phyloP scores from a whole-genome alignment of 1,284 basidiomycete genomes.

The Hortiboletus rubellus region DNA sequence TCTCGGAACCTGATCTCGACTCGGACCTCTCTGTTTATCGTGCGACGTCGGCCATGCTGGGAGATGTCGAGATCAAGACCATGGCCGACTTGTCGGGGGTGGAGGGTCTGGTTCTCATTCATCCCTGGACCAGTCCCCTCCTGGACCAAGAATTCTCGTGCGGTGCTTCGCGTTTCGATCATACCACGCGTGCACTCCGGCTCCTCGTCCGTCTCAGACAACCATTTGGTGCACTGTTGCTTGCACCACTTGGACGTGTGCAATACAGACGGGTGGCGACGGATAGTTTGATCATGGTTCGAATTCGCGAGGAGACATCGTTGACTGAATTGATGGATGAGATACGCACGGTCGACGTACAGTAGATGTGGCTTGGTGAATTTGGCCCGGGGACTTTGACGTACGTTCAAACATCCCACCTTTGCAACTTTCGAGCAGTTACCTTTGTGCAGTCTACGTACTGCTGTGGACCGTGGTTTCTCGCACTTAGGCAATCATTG shows the following conservation, averaged over 20 bases:
- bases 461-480: too few relatives aligned
- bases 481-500: too few relatives aligned
- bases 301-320: background rate
- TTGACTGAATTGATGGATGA: background rate
- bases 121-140: background rate
- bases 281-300: background rate
- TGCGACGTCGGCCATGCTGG: background rate
- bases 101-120: background rate
- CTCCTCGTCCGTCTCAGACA: conserved; percentile 1
- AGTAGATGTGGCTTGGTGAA: background rate
- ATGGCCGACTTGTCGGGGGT: background rate
- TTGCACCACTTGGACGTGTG: background rate
- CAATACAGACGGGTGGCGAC: conserved; percentile 4
- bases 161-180: background rate
- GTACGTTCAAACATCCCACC: too few relatives aligned
- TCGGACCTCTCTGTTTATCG: background rate
- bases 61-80: background rate
- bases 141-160: background rate
- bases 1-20: background rate
- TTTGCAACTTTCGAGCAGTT: too few relatives aligned
- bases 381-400: too few relatives aligned
- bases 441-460: too few relatives aligned
- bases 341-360: background rate
- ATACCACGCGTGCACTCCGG: background rate
- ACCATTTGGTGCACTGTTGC: conserved; percentile 8